These are phyloP conservation scores for Calonectria hongkongensis DNA, from an alignment of 2,329 filamentous ascomycete species.

Conservation along the genomic window DNA sequence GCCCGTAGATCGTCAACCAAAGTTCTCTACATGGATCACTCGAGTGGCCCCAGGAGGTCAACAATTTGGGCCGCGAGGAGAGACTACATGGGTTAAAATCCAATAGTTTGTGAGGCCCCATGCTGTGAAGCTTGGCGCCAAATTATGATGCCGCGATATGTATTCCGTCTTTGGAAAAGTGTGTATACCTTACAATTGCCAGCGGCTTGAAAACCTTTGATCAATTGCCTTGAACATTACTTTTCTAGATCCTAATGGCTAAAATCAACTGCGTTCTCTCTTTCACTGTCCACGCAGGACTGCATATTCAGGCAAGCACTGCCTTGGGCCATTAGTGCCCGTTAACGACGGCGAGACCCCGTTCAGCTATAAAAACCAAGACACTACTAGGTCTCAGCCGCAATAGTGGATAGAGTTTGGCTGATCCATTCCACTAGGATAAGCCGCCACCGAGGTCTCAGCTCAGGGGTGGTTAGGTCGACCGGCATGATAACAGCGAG, in stretches of 20 bases:
- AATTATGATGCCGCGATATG: not conserved
- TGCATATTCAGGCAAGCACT: not conserved
- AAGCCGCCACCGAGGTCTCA: not conserved
- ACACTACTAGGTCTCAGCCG: not conserved
- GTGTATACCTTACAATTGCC: not conserved
- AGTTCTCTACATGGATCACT: not conserved
- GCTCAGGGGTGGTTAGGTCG: not conserved
- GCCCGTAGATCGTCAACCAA: not conserved
- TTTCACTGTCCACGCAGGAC: not conserved
- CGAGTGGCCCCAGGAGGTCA: not conserved
- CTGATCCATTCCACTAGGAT: not conserved
- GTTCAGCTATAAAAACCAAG: slow-evolving; percentile 3
- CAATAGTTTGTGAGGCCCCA: not conserved
- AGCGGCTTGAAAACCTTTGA: not conserved
- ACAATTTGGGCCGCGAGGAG: not conserved
- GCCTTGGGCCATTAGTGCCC: not conserved
- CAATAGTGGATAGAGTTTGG: not conserved
- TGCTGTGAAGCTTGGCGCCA: not conserved
- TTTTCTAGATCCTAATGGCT: not conserved
- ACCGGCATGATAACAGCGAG: not conserved
- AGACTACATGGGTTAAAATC: not conserved
- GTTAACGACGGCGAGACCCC: not conserved
- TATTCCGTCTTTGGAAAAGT: not conserved
- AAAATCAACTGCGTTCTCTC: not conserved
- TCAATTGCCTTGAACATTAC: not conserved